phyloP scores from a whole-genome alignment of 148 eudicot genomes.

The Pouteria glomerata region DNA sequence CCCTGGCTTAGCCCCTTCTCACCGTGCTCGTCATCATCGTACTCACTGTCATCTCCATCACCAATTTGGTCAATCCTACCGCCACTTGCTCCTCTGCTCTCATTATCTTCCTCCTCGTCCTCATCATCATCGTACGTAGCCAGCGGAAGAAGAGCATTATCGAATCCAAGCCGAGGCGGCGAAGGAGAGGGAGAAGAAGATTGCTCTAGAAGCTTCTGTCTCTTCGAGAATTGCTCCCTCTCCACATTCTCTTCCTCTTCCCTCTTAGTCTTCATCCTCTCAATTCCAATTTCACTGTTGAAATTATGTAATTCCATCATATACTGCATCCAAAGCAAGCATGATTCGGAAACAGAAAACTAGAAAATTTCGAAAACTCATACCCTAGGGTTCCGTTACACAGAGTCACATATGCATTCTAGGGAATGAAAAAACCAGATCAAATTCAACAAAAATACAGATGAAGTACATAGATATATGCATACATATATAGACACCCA shows the following conservation, averaged over 20 bases:
- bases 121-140: slow-evolving; percentile 75
- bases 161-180: slow-evolving; percentile 35
- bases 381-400: not conserved
- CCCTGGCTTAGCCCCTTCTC: slow-evolving; percentile 23
- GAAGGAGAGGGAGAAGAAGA: slow-evolving; percentile 13
- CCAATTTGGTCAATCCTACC: slow-evolving; percentile 19
- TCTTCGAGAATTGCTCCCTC: slow-evolving; percentile 34
- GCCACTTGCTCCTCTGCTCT: slow-evolving; percentile 22
- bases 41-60: not conserved
- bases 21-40: slow-evolving; percentile 27
- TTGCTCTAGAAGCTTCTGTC: slow-evolving; percentile 41
- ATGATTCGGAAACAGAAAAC: not conserved
- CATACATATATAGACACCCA: too few relatives aligned
- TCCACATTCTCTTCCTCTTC: slow-evolving; percentile 30
- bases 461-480: too few relatives aligned
- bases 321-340: not conserved
- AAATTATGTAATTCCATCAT: not conserved
- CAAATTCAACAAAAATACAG: not conserved
- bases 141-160: slow-evolving; percentile 72
- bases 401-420: not conserved
- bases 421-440: not conserved
- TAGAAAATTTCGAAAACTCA: not conserved
- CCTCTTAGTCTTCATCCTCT: slow-evolving; percentile 32
- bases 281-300: slow-evolving; percentile 11
- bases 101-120: slow-evolving; percentile 59